phyloP scores from a whole-genome alignment of 2,329 filamentous ascomycete genomes.

The Fusarium oxysporum region DNA sequence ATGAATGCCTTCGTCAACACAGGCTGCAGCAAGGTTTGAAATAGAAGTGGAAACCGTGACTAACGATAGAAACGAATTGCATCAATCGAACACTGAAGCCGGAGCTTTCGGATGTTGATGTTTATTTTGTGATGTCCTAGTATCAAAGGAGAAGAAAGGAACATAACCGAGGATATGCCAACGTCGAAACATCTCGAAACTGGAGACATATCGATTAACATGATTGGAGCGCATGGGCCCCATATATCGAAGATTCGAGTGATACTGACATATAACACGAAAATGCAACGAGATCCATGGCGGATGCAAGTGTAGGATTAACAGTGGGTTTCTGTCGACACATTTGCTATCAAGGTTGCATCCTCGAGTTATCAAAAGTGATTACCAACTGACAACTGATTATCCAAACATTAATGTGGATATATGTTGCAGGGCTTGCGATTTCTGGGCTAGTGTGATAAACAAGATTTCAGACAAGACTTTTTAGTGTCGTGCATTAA shows the following conservation, averaged over 20 bases:
- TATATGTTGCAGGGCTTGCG: background rate
- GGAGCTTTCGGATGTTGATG: background rate
- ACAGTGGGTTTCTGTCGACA: background rate
- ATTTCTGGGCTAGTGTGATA: background rate
- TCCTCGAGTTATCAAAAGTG: background rate
- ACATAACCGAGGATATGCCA: constrained; percentile 3
- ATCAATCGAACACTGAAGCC: background rate
- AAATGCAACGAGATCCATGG: background rate
- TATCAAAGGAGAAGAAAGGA: background rate
- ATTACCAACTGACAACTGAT: background rate
- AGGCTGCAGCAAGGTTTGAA: background rate
- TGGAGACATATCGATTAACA: background rate
- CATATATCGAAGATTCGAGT: constrained; percentile 5
- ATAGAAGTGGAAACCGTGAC: background rate
- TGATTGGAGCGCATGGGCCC: constrained; percentile 1
- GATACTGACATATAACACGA: background rate
- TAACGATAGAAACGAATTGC: background rate
- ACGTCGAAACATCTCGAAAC: background rate
- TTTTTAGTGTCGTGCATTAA: constrained; percentile 12
- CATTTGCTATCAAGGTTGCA: background rate
- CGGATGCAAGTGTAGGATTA: background rate
- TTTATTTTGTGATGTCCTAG: background rate
- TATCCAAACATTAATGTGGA: constrained; percentile 7
- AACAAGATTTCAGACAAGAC: constrained; percentile 13
- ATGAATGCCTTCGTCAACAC: background rate